phyloP scores from a whole-genome alignment of 257 asterid species.

The Haberlea rhodopensis region DNA sequence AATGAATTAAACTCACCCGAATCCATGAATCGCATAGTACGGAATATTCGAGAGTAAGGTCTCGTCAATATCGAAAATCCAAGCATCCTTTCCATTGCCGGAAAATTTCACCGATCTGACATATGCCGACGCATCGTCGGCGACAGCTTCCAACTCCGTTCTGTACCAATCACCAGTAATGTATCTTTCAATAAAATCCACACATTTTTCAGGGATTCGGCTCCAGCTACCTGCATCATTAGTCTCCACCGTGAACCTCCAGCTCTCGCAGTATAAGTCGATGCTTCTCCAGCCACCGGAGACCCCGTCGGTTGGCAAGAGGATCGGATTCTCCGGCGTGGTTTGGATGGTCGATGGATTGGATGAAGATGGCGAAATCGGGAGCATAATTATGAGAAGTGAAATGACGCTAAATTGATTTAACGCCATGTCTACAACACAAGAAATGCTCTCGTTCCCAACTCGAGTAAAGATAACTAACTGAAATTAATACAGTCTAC shows the following conservation, averaged over 20 bases:
- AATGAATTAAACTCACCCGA: conserved; percentile 47
- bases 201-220: conserved; percentile 46
- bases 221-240: conserved; percentile 64
- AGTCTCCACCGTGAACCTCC: conserved; percentile 83
- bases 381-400: conserved; percentile 29
- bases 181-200: conserved; percentile 56
- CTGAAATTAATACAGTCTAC: background rate
- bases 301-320: conserved; percentile 20
- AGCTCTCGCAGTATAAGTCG: conserved; percentile 59
- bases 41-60: conserved; percentile 80
- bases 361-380: conserved; percentile 31
- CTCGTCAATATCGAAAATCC: conserved; percentile 93
- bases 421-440: conserved; percentile 32
- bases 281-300: conserved; percentile 33
- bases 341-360: conserved; percentile 44
- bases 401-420: conserved; percentile 20
- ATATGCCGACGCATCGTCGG: conserved; percentile 42
- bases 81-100: conserved; percentile 64
- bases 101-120: conserved; percentile 40
- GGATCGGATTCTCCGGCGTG: conserved; percentile 24
- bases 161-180: conserved; percentile 46
- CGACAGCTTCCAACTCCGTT: conserved; percentile 63
- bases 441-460: conserved; percentile 3
- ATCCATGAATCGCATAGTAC: conserved; percentile 61
- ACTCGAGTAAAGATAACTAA: background rate